These are phyloP conservation scores for Allomyces macrogynus DNA, from an alignment of 192 early-diverging fungal genomes.

Conservation along the genomic window DNA sequence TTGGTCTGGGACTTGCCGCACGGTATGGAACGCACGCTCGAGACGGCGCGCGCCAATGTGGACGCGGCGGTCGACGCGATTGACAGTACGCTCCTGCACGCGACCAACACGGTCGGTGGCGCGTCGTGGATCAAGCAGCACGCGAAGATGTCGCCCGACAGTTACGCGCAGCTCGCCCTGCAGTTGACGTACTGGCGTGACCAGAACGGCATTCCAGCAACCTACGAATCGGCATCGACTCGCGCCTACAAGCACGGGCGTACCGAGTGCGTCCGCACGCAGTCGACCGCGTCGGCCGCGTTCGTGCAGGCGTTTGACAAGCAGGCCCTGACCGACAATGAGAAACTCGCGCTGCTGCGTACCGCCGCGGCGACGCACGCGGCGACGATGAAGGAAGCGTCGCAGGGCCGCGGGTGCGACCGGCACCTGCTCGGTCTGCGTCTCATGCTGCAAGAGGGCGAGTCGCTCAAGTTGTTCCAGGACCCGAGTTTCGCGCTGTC, in stretches of 20 bases:
- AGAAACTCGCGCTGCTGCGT: conserved; percentile 16
- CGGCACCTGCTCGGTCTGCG: conserved; percentile 79
- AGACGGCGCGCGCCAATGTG: background rate
- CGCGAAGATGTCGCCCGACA: conserved; percentile 65
- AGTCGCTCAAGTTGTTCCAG: conserved; percentile 43
- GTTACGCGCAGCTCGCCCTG: conserved; percentile 72
- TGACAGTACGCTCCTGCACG: background rate
- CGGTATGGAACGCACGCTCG: background rate
- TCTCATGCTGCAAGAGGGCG: conserved; percentile 40
- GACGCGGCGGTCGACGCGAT: background rate
- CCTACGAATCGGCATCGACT: conserved; percentile 58
- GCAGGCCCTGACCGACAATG: conserved; percentile 11
- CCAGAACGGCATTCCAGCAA: conserved; percentile 42
- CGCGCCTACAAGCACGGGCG: conserved; percentile 62
- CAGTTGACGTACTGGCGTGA: conserved; percentile 66
- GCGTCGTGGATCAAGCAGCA: background rate
- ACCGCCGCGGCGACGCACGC: conserved; percentile 21
- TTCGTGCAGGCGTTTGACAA: conserved; percentile 61
- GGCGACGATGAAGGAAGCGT: conserved; percentile 53
- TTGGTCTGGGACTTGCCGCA: background rate
- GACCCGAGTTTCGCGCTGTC: conserved; percentile 60
- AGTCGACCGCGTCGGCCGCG: conserved; percentile 51
- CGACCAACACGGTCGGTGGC: background rate
- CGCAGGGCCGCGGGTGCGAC: conserved; percentile 64
- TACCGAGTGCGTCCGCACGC: conserved; percentile 78